A percentile compares a stretch with the other conserved stretches of the same genome.
phyloP scores from a whole-genome alignment of 2,329 filamentous ascomycete species.

The Neopestalotiopsis rosae region DNA sequence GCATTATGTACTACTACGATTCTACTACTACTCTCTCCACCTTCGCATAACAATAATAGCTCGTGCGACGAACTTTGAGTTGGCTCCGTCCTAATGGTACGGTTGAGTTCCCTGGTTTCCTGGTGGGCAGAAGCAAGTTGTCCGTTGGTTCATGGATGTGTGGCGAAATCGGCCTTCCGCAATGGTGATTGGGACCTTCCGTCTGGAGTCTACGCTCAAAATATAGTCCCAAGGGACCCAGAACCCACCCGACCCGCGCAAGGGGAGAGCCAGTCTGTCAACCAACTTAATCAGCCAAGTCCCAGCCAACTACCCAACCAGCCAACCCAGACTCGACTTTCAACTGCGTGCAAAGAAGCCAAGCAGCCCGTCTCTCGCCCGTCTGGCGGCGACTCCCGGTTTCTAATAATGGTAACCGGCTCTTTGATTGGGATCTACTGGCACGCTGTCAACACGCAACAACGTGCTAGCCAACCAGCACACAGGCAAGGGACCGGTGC shows the following conservation, averaged over 20 bases:
- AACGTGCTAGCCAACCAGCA: conserved; percentile 10
- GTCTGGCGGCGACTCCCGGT: background rate
- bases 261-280: no score
- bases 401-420: conserved; percentile 5
- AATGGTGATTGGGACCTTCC: conserved; percentile 13
- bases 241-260: background rate
- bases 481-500: background rate
- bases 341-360: background rate
- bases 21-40: background rate
- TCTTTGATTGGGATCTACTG: conserved; percentile 9
- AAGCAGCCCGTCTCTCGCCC: background rate
- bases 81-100: no score
- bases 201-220: conserved; percentile 8
- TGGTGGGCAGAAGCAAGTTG: background rate
- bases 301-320: no score
- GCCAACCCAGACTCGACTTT: no score
- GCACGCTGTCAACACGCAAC: background rate
- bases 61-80: no score
- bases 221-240: background rate
- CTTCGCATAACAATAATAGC: background rate
- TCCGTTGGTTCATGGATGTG: background rate
- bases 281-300: no score
- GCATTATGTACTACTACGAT: background rate
- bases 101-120: no score
- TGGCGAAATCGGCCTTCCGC: background rate